Base-by-base conservation (phyloP, 306 rosid genomes). In the Pyrus pyrifolia region DNA sequence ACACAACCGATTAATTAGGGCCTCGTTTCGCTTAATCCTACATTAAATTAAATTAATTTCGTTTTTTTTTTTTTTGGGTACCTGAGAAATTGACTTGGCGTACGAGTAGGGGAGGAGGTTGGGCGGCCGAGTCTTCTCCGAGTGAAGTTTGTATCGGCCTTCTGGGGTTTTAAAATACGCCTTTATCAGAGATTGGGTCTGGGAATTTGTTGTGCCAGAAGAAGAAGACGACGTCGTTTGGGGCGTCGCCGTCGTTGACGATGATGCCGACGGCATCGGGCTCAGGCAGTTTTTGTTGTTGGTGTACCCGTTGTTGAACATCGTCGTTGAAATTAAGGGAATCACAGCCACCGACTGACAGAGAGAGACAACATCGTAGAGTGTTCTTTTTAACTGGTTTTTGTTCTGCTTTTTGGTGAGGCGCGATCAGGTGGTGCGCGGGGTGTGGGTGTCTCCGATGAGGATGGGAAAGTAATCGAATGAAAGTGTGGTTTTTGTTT, bases 81-180 rank as follows among this genome's bases (percentile, higher is more conserved):
- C 99, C 97, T 89, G 98, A 79, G 98, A 82, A 73, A 91, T 89
- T 70, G 96, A 88, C 85, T 96, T 96, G 71, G 97, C 98, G 83
- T 91, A 96, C 75, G 89, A 86, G 59, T 87, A 92, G 81, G 89
- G 99, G 75, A 87, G 99, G 63, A 96, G 90, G 45, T 91, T 92
- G 4, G 98, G 80, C 73, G 99, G 98, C 35, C 91, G 97, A 76
- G 97, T 86, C 83, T 96, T 96, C 85, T 96, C 99, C 79, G 86
- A 96, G 80, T 85, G 93, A 69, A 96, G 98, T 86, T 96, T 96
- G 81, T 92, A 96, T 19, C 98, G 80, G 15, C 99, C 99, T 75
- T 96, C 98, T 3, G 94, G 98, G 72, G 99, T 96, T 84, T 96
- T 96, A 87, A 96, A 92, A 83, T 96, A 92, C 68, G 97, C 90